Base-by-base conservation (phyloP, 768 basidiomycete species). In the Boletus reticuloceps region DNA sequence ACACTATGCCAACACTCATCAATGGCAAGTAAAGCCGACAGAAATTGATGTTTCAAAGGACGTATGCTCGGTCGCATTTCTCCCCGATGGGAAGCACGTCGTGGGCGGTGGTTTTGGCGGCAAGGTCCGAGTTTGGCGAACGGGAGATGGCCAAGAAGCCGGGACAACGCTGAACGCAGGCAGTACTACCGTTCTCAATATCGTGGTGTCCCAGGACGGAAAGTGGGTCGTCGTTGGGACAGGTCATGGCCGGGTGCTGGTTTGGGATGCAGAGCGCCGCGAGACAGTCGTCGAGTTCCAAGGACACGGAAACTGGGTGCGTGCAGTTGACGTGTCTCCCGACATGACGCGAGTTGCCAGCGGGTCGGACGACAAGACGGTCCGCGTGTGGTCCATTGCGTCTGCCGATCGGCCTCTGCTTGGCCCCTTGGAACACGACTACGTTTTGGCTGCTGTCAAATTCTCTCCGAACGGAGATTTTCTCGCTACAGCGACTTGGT, bases 281-380 rank as follows among this genome's bases (percentile, higher is more conserved):
- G 45, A 58, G 36, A 55, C 55, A 14, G 43, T 54, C 20, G 11
- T 17, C 41, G 53, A 58, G 41, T 19, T 63, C 11, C 42, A 51
- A 7, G 62, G 37, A 10, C 60, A 59, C 11, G 10, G 5, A 27
- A 22, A 41, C 14, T 58, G 36, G 58, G 58, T 58, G 56, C 58
- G 58, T 48, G 56, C 58, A 19, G 55, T 64, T 6, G 63, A 64
- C 31, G 9, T 64, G 17, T 64, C 63, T 16, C 52, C 47, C 5
- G 59, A 64, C 16, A 25, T 4, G 44, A 54, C 44, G 7, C 47
- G 16, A 17, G 41, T 64, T 1, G 59, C 45, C 32, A 52, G 47
- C 5, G 63, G 55, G 1, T 61, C 61, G 7, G 55, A 53, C n/a
- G 61, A 61, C 46, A 46, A 25, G 38, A 54, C 39, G 16, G 52